These are phyloP conservation scores for Phytophthora multivora DNA, from an alignment of 352 stramenopile species.

Conservation along the genomic window DNA sequence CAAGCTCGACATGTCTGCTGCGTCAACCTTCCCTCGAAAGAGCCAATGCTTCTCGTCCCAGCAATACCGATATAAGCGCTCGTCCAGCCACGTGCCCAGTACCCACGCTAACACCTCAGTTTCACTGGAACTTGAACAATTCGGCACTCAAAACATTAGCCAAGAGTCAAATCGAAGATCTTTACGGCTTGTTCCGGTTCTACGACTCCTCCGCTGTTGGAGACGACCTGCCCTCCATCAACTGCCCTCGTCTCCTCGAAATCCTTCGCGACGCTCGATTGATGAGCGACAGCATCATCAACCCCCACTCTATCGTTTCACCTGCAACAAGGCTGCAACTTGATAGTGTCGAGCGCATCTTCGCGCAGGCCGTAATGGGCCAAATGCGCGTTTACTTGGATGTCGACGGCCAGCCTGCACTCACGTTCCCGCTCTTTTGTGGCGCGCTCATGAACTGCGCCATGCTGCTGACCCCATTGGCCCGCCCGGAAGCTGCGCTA, in stretches of 20 bases:
- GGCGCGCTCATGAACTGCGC: conserved; percentile 59
- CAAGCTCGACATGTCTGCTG: conserved; percentile 3
- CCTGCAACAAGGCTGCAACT: conserved; percentile 1
- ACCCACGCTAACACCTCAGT: conserved; percentile 32
- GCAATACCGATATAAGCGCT: not conserved
- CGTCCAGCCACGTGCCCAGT: conserved; percentile 26
- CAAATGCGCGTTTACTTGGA: conserved; percentile 69
- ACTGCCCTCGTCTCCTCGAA: conserved; percentile 46
- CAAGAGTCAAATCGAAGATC: conserved; percentile 31
- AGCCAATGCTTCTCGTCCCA: too few relatives aligned
- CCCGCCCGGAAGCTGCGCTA: conserved; percentile 13
- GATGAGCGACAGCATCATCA: conserved; percentile 4
- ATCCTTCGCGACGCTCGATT: conserved; percentile 49
- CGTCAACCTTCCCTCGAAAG: conserved; percentile 1
- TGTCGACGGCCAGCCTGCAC: conserved; percentile 44
- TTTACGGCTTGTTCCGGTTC: conserved; percentile 61
- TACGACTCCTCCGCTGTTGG: conserved; percentile 59
- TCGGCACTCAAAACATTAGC: conserved; percentile 36
- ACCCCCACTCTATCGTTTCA: not conserved
- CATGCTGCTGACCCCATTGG: conserved; percentile 33
- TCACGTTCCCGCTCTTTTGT: conserved; percentile 66
- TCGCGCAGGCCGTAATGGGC: conserved; percentile 58
- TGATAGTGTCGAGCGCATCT: conserved; percentile 46
- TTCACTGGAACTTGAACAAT: conserved; percentile 66
- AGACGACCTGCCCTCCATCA: conserved; percentile 55